Evolutionary conservation across 345 rosid genomes (phyloP).

Genomic region (Carallia pectinifolia): DNA sequence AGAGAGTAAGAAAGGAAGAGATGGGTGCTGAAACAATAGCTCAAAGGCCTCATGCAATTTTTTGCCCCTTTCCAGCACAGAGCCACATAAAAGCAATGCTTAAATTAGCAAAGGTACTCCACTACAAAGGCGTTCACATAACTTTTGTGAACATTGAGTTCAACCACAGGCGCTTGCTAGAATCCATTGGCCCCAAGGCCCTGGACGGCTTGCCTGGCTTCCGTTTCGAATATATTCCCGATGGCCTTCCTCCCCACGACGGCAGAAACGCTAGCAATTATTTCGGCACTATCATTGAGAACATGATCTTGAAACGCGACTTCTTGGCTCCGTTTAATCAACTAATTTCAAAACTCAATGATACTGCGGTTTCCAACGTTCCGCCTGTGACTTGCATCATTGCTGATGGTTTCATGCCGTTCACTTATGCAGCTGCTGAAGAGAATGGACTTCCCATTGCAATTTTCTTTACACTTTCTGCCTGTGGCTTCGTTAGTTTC

Average conservation of each 20-base stretch:
- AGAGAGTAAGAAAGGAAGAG: no score
- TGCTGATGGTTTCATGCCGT: slow-evolving; percentile 42
- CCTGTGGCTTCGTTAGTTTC: not conserved
- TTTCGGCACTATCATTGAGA: not conserved
- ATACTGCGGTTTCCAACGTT: not conserved
- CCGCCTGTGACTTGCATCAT: slow-evolving; percentile 43
- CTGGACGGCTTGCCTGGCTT: not conserved
- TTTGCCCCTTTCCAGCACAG: not conserved
- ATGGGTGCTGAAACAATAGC: no score
- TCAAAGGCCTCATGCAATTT: slow-evolving; percentile 1
- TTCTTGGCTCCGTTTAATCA: slow-evolving; percentile 29
- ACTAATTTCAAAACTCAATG: slow-evolving; percentile 31
- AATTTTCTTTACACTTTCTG: slow-evolving; percentile 19
- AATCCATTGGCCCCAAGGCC: not conserved
- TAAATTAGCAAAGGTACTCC: slow-evolving; percentile 10
- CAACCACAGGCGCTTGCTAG: not conserved
- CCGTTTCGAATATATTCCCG: slow-evolving; percentile 1
- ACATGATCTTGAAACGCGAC: not conserved
- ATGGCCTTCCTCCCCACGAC: not conserved
- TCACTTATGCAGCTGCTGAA: slow-evolving; percentile 43
- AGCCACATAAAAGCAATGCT: slow-evolving; percentile 14
- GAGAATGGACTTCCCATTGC: slow-evolving; percentile 29
- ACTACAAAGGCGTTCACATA: not conserved
- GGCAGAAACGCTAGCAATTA: not conserved
- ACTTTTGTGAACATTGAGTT: slow-evolving; percentile 11